Base-by-base conservation (phyloP, 1,139 yeast species). In the Debaryomyces sp. region DNA sequence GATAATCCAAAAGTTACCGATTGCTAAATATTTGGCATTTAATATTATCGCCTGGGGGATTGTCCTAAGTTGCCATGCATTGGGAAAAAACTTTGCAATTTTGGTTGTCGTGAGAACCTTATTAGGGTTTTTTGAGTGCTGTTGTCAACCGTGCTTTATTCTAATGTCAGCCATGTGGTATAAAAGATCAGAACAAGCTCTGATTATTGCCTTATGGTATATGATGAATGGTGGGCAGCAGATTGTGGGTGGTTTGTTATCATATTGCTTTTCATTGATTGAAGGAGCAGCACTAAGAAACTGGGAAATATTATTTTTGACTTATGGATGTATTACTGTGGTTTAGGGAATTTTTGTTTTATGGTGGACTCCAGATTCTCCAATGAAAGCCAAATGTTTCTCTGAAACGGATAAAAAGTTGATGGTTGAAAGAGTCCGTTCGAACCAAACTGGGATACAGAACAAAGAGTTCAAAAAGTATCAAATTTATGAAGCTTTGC, bases 101-200 rank as follows among this genome's bases (percentile, higher is more conserved):
- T 52, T 73, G 43, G 59, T 71, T 33, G 67, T 63, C 24, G 50
- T 71, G 7, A 60, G 77, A 44, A 66, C 72, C 47, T 55, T 73
- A 8, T 64, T 73, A 63, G 68, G 67, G 10, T 34, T 62, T 10
- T 53, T 52, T 36, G 79, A 74, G 54, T 64, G 73, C 50, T 70
- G 67, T 37, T 68, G 71, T 50, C 75, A 70, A 10, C 78, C 78
- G 6, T 74, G 74, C 17, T 66, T 70, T 48, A 65, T 71, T 10
- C 51, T 73, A 36, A 54, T 69, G 41, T 54, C 70, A 3, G 57
- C 67, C 12, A 68, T 64, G 43, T 71, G 62, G 59, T 70, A 60
- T 39, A 61, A 50, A 8, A 56, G 53, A 26, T 60, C 58, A n/a
- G 69, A 67, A 52, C 56, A 57, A 9, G 64, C 61, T 36, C 51